phyloP scores from a whole-genome alignment of 75 land plant genomes.

The Chamaecyparis obtusa region DNA sequence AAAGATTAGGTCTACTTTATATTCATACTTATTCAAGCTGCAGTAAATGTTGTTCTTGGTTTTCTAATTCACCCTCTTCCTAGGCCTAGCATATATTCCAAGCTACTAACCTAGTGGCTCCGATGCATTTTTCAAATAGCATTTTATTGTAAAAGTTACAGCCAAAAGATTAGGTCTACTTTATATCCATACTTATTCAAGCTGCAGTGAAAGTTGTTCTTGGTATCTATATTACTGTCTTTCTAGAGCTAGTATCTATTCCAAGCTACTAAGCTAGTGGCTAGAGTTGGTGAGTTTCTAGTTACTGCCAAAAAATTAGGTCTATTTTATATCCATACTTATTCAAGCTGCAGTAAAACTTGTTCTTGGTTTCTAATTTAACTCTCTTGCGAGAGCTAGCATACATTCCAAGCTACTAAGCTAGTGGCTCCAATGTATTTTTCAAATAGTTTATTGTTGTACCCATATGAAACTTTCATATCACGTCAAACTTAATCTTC shows the following conservation, averaged over 20 bases:
- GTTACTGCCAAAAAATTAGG: neutral
- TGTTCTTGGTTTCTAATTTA: neutral
- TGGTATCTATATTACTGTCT: neutral
- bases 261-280: neutral
- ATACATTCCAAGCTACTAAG: neutral
- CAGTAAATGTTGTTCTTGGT: neutral
- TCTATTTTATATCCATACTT: neutral
- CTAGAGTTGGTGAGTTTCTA: constrained; percentile 38
- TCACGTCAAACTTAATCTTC: too few species aligned
- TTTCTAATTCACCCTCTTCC: neutral
- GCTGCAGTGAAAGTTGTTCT: neutral
- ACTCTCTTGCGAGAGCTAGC: neutral
- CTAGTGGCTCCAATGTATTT: neutral
- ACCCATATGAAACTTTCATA: too few species aligned
- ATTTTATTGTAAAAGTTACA: neutral
- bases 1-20: neutral
- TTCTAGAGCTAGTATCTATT: neutral
- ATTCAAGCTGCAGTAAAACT: neutral
- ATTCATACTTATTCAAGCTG: neutral
- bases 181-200: neutral
- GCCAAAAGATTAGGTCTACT: neutral
- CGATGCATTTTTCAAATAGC: neutral
- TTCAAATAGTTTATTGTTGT: neutral
- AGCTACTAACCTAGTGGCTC: neutral
- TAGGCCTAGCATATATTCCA: neutral